Conservation (phyloP, 2,329 filamentous ascomycete genomes). For the Aspergillus vadensis region DNA sequence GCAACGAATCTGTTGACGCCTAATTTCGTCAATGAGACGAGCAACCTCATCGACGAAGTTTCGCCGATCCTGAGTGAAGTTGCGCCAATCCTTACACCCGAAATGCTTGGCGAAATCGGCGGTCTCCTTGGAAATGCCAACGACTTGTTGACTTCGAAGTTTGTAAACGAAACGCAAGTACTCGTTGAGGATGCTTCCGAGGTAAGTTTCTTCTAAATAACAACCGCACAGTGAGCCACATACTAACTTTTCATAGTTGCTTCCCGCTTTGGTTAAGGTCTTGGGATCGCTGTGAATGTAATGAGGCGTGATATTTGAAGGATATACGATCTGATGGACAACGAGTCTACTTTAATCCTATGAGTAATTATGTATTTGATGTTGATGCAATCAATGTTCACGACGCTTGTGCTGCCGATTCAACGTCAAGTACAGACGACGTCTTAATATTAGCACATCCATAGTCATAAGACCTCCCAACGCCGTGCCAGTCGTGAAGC, state of each 20-base stretch:
- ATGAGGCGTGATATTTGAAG: conserved; percentile 12
- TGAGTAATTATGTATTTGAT: conserved; percentile 20
- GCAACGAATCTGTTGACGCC: conserved; percentile 33
- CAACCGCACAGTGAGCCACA: not conserved
- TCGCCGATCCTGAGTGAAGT: conserved; percentile 32
- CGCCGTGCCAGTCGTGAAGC: not conserved
- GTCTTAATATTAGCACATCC: conserved; percentile 3
- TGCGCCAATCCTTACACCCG: conserved; percentile 32
- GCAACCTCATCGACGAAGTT: conserved; percentile 30
- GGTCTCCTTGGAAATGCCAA: conserved; percentile 23
- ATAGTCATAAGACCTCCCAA: not conserved
- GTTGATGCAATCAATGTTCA: conserved; percentile 40
- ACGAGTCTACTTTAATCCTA: conserved; percentile 39
- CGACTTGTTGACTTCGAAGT: conserved; percentile 22
- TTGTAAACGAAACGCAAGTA: conserved; percentile 31
- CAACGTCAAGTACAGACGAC: conserved; percentile 1
- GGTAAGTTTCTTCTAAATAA: conserved; percentile 21
- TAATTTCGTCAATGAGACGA: conserved; percentile 34
- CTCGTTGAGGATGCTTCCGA: conserved; percentile 34
- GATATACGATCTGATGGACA: conserved; percentile 28
- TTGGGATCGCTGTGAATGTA: conserved; percentile 30
- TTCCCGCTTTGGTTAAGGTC: conserved; percentile 33
- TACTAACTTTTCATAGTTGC: conserved; percentile 28
- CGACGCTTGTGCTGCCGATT: conserved; percentile 40
- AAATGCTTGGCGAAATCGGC: conserved; percentile 29